Conservation (phyloP, 192 early-diverging fungal species). For the Coemansia sp. region DNA sequence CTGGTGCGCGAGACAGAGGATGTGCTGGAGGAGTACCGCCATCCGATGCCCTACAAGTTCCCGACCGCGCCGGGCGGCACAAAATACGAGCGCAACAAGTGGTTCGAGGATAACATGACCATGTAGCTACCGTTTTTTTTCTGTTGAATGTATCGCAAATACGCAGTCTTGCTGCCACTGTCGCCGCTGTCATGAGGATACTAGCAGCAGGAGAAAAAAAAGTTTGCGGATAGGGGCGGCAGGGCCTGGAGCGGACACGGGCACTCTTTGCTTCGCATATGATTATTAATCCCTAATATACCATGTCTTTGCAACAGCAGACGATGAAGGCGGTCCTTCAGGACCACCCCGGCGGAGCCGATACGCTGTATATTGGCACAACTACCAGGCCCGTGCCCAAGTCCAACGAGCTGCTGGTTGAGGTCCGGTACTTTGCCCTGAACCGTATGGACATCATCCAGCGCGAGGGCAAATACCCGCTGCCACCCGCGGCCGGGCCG, state of each 20-base stretch:
- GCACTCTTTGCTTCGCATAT: not conserved
- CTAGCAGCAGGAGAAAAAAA: no score
- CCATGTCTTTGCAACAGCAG: not conserved
- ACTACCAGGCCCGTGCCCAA: constrained; percentile 33
- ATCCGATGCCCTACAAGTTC: constrained; percentile 79
- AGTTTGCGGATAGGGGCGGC: no score
- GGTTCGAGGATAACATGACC: constrained; percentile 48
- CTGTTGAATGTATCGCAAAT: no score
- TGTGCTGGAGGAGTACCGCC: constrained; percentile 63
- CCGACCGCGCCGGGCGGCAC: constrained; percentile 47
- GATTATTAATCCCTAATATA: not conserved
- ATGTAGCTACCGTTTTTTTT: constrained; percentile 2
- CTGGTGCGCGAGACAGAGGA: constrained; percentile 66
- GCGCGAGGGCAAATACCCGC: constrained; percentile 64
- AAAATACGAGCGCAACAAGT: constrained; percentile 51
- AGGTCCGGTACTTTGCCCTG: constrained; percentile 56
- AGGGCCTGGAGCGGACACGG: no score
- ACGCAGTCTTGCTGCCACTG: no score
- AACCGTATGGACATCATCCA: constrained; percentile 78
- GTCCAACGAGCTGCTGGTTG: constrained; percentile 49
- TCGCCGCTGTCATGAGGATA: no score
- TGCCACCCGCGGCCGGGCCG: constrained; percentile 54
- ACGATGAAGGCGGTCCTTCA: constrained; percentile 52
- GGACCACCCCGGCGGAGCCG: constrained; percentile 46
- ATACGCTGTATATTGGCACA: constrained; percentile 49